Conservation (phyloP, 2,329 filamentous ascomycete genomes). For the Fusarium temperatum region DNA sequence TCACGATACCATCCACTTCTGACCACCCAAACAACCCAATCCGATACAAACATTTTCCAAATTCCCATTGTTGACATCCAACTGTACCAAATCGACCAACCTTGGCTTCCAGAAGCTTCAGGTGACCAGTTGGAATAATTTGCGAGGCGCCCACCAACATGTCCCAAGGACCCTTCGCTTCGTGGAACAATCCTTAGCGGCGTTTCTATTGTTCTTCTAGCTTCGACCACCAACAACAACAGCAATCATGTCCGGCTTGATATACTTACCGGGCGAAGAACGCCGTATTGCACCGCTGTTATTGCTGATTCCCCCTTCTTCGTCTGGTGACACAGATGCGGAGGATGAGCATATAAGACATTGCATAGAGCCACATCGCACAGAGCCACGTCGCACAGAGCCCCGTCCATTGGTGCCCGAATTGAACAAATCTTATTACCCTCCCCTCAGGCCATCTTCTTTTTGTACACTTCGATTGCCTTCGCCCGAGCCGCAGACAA, state of each 20-base stretch:
- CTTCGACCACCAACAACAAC: not conserved
- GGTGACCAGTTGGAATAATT: not conserved
- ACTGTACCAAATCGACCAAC: not conserved
- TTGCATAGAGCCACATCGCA: not conserved
- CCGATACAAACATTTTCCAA: not conserved
- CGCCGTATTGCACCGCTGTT: not conserved
- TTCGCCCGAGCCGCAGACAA: not conserved
- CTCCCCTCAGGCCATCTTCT: not conserved
- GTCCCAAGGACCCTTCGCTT: not conserved
- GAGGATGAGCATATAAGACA: not conserved
- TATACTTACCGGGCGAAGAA: too few species aligned
- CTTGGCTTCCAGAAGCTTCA: not conserved
- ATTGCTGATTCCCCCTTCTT: not conserved
- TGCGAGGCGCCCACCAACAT: not conserved
- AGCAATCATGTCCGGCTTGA: not conserved
- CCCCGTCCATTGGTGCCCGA: not conserved
- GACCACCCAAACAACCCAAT: not conserved
- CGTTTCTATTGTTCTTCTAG: slow-evolving; percentile 14
- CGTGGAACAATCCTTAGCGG: slow-evolving; percentile 14
- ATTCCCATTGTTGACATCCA: not conserved
- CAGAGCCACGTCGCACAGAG: not conserved
- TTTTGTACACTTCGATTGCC: not conserved
- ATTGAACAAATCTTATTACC: not conserved
- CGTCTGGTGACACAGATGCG: not conserved
- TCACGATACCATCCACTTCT: not conserved